Evolutionary conservation across 495 filamentous ascomycete species (phyloP), one percentile per base, ranked within the genome.

Genomic region (Podospora fimiseda): DNA sequence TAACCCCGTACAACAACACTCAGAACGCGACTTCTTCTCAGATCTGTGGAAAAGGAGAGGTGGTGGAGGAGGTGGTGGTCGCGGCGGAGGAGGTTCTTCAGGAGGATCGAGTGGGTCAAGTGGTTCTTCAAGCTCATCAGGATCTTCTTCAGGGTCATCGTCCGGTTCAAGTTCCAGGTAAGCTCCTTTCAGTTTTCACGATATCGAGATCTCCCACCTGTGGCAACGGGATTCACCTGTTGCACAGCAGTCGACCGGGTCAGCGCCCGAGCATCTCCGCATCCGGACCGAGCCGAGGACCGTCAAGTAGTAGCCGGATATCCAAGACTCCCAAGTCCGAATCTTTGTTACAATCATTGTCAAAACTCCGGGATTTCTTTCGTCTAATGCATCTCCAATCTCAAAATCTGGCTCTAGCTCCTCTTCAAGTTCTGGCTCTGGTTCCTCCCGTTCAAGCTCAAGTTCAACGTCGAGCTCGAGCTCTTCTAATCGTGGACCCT

Each of bases 41-140:
- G 72, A 79, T 1, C 61, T 82, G 56, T 78, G 73, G 71, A 83
- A 81, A 70, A 71, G 80, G 30, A 76, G 77, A 55, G 80, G 77
- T 30, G 77, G 77, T 42, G 78, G 78, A 11, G 74, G 77, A 19
- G 65, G 72, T 18, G 74, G 76, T 19, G 74, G 77, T 52, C 68
- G 76, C 54, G 76, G 77, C 14, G 62, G 69, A 6, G 55, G 63
- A n/a, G 58, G 58, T 14, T 51, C 66, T 46, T 45, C 63, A 7
- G 53, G 69, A 11, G 60, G 63, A 23, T 49, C 65, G n/a, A 55
- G 62, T 6, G 50, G 61, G 38, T 66, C 65, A 2, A 9, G 22
- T 16, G 36, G 38, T 15, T 51, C 42, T 9, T 44, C 41, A 33
- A 37, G 49, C 3, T 43, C 21, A 15, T 52, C 50, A 30, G 21